Evolutionary conservation across 108 stramenopile species (phyloP), one percentile per base, ranked within the genome.

Genomic region (Pelagomonas calceolata): DNA sequence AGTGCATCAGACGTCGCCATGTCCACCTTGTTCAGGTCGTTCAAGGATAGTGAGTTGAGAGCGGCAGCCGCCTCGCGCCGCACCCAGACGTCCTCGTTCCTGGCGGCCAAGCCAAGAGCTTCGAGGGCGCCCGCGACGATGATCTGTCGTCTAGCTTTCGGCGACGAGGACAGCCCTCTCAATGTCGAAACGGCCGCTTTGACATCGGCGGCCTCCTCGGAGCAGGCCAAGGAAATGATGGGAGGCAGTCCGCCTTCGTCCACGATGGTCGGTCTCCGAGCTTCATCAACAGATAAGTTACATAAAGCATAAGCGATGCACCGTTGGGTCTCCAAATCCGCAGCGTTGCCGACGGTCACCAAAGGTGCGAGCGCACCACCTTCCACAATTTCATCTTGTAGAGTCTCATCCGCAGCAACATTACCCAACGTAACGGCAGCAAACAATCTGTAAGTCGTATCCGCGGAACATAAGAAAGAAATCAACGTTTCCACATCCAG

Each of bases 381-480:
- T 29, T 83, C 65, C 32, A 90, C 72, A 34, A 91, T 70, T 34
- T 68, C 66, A 9, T 70, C 77, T 37, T 90, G 90, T 7, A 89
- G 76, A 36, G 36, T 67, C 30, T 67, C 65, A 65, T 88, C 75
- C 36, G 82, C 72, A 64, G 90, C 89, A 66, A 91, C 84, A 85
- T 93, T 93, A 30, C 92, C 92, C 18, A 93, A 81, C 26, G 89
- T 80, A 4, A 91, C 80, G 32, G 90, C 90, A n/a, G 89, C 92
- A 66, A 91, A 93, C n/a, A 91, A 83, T 45, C 88, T 69, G 79
- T 89, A 88, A 32, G 90, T 88, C 15, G 87, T 74, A 70, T 89
- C 89, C 29, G 87, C 81, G 67, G 81, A 82, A 70, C 90, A 93
- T 12, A 93, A 80, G 76, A 89, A 91, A 36, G 82, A 73, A 34